phyloP scores from a whole-genome alignment of 2,329 filamentous ascomycete species.

The Colletotrichum plurivorum region DNA sequence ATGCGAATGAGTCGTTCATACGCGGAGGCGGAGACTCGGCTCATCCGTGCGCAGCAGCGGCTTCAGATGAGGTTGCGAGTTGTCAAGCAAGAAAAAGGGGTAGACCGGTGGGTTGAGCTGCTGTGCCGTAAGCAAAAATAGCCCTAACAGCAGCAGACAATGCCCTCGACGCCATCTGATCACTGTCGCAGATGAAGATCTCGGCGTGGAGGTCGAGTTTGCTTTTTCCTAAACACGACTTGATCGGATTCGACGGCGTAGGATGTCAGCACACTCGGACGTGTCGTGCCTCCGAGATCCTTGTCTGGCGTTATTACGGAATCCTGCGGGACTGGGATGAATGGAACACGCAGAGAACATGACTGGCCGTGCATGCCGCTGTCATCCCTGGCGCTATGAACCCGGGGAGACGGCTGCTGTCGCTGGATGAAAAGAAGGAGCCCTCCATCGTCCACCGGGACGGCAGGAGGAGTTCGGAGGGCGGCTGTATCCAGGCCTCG shows the following conservation, averaged over 20 bases:
- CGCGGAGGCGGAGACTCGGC: neutral
- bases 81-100: constrained; percentile 25
- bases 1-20: neutral
- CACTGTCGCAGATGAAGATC: constrained; percentile 7
- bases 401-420: neutral
- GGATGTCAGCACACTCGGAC: neutral
- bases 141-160: neutral
- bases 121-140: neutral
- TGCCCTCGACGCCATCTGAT: constrained; percentile 7
- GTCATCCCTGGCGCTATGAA: constrained; percentile 16
- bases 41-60: constrained; percentile 25
- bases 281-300: constrained; percentile 5
- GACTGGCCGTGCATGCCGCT: constrained; percentile 13
- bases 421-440: neutral
- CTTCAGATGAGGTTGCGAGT: constrained; percentile 3
- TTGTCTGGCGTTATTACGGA: neutral
- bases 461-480: neutral
- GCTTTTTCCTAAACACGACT: neutral
- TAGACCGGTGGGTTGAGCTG: neutral
- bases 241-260: neutral
- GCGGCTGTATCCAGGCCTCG: neutral
- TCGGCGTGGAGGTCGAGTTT: neutral
- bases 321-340: constrained; percentile 1
- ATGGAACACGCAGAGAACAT: constrained; percentile 5
- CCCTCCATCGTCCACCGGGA: neutral